phyloP scores from a whole-genome alignment of 1,284 basidiomycete species.

The Sporisorium sorghi region DNA sequence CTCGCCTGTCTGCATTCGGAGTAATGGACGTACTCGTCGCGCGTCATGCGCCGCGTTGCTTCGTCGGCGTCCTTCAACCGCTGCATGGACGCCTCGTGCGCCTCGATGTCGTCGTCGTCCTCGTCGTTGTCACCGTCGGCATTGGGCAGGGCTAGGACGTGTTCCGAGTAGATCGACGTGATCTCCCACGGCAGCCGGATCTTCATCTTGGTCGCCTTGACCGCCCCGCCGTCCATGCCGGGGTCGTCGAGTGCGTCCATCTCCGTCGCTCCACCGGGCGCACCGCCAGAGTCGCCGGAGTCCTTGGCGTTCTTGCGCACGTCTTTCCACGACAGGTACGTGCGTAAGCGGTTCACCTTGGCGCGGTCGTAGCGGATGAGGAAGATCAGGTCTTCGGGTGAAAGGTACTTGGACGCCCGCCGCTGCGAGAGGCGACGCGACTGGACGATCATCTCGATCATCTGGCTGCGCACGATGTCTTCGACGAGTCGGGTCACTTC shows the following conservation, averaged over 20 bases:
- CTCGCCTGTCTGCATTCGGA: constrained; percentile 96
- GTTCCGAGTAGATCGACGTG: constrained; percentile 81
- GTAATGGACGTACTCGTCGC: constrained; percentile 96
- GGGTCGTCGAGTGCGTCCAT: constrained; percentile 48
- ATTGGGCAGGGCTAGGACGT: constrained; percentile 73
- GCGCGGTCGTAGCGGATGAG: constrained; percentile 93
- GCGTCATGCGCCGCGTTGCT: constrained; percentile 92
- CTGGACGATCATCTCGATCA: constrained; percentile 92
- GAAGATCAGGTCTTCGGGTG: constrained; percentile 94
- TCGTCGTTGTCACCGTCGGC: constrained; percentile 89
- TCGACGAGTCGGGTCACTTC: constrained; percentile 93
- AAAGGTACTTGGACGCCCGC: constrained; percentile 84
- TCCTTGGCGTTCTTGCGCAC: constrained; percentile 96
- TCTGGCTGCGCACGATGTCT: constrained; percentile 91
- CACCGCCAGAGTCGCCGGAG: constrained; percentile 75
- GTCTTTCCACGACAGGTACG: constrained; percentile 98
- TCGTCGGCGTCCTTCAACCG: constrained; percentile 86
- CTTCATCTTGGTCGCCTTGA: constrained; percentile 90
- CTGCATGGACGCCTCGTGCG: constrained; percentile 90
- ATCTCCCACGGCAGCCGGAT: constrained; percentile 98
- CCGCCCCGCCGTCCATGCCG: constrained; percentile 67
- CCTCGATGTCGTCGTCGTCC: constrained; percentile 90
- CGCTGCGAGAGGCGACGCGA: constrained; percentile 84
- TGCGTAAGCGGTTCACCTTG: constrained; percentile 90
- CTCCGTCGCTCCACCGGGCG: constrained; percentile 59